A percentile compares a stretch with the other conserved stretches of the same genome.
Conservation (phyloP, 441 rosid genomes). For the Biscutella auriculata region DNA sequence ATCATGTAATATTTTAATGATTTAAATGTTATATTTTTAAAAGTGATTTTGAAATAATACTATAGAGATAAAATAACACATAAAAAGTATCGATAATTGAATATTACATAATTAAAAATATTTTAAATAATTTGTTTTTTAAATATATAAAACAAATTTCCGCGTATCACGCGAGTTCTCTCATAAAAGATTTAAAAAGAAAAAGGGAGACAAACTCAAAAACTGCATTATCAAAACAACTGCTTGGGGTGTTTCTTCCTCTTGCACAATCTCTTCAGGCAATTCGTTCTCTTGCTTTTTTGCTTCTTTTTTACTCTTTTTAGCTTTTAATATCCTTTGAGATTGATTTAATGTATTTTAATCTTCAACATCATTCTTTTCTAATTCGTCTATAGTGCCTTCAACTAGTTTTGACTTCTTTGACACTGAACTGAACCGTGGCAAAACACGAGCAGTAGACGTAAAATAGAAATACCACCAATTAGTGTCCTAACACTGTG, state of each 20-base stretch:
- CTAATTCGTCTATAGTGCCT: conserved; percentile 15
- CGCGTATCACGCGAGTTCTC: no score
- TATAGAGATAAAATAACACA: no score
- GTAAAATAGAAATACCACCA: neutral
- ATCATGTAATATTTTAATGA: no score
- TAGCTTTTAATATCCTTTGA: conserved; percentile 69
- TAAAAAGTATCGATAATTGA: no score
- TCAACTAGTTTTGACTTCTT: conserved; percentile 21
- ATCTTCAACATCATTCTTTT: conserved; percentile 23
- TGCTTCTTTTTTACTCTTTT: conserved; percentile 64
- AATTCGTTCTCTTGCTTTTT: conserved; percentile 50
- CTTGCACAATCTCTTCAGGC: conserved; percentile 31
- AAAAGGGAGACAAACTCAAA: conserved; percentile 1
- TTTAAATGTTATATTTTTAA: no score
- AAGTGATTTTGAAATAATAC: no score
- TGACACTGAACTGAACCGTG: conserved; percentile 30
- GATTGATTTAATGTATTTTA: conserved; percentile 47
- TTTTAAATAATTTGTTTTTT: no score
- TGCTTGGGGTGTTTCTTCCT: conserved; percentile 50
- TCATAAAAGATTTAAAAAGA: no score
- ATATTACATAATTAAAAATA: no score
- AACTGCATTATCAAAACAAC: conserved; percentile 52
- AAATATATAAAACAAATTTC: no score
- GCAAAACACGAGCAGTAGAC: neutral
- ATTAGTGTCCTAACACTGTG: neutral